These are phyloP conservation scores for Talaromyces marneffei DNA, from an alignment of 2,329 filamentous ascomycete species.

Conservation along the genomic window DNA sequence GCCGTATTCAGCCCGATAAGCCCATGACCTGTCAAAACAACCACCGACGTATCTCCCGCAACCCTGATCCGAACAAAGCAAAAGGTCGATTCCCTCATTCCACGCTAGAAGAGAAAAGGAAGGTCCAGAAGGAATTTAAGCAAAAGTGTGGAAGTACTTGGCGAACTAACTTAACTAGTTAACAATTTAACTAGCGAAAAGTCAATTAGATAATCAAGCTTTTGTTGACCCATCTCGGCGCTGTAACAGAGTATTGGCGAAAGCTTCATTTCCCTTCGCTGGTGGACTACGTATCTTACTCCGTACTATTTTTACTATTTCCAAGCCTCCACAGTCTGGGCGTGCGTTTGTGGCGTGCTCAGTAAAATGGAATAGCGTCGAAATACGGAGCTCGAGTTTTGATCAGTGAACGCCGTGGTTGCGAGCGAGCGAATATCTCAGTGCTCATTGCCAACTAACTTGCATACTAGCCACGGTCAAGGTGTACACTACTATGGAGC, in stretches of 20 bases:
- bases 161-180: too few relatives aligned
- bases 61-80: neutral
- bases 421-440: too few relatives aligned
- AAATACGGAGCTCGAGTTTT: neutral
- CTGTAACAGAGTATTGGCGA: neutral
- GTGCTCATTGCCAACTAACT: too few relatives aligned
- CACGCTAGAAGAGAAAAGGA: slow-evolving; percentile 5
- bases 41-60: neutral
- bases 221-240: neutral
- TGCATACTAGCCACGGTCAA: neutral
- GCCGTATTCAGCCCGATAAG: neutral
- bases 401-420: neutral
- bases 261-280: neutral
- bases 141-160: neutral
- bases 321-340: neutral
- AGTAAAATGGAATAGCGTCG: neutral
- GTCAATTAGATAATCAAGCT: neutral
- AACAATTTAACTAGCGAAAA: too few relatives aligned
- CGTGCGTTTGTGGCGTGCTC: neutral
- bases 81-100: neutral
- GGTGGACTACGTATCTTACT: too few relatives aligned
- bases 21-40: too few relatives aligned
- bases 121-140: neutral
- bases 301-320: too few relatives aligned
- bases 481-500: too few relatives aligned